Base-by-base conservation (phyloP, 2,329 filamentous ascomycete genomes). In the Teratosphaeria pseudoeucalypti region DNA sequence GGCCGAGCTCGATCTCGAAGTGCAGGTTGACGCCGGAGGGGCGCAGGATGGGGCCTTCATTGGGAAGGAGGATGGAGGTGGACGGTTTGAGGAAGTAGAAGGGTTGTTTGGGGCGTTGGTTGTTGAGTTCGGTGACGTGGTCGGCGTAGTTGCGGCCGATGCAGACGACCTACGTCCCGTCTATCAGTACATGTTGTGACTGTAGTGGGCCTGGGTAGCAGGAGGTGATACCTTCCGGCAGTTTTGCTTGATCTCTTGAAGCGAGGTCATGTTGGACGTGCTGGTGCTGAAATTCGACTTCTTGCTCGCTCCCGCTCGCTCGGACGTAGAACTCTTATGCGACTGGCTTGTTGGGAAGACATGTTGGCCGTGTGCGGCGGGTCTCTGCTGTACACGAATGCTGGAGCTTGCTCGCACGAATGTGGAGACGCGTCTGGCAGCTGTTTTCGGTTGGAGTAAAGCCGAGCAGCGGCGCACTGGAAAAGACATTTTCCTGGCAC, bases 31-130 rank as follows among this genome's bases (percentile, higher is more conserved):
- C 87, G 64, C 92, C 92, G 68, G 81, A 83, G 52, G 94, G 94
- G 53, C 88, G 84, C 66, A 96, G 81, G 55, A 96, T 85, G 2
- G 92, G 87, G 0, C 92, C 92, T 59, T 85, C 82, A 32, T 84
- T 83, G 0, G 90, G 90, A 26, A 88, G 81, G 3, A 97, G 82
- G 67, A 99, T 89, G 3, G 91, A 89, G 49, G 88, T 90, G 0
- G 92, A 78, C 1, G 94, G 94, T 81, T 99, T 99, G 67, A 97
- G 84, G 82, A 99, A 99, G 85, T 96, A 99, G 79, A 99, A 97
- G 29, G 94, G 94, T 76, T 96, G 91, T 75, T 94, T 95, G 56
- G 94, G 94, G 65, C 85, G 85, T 62, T 82, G 81, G 75, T 87
- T 96, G 76, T 91, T 91, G 67, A 99, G 83, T 79, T 99, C 94